Conservation (phyloP, 2,329 filamentous ascomycete genomes). For the Aspergillus cejpii region DNA sequence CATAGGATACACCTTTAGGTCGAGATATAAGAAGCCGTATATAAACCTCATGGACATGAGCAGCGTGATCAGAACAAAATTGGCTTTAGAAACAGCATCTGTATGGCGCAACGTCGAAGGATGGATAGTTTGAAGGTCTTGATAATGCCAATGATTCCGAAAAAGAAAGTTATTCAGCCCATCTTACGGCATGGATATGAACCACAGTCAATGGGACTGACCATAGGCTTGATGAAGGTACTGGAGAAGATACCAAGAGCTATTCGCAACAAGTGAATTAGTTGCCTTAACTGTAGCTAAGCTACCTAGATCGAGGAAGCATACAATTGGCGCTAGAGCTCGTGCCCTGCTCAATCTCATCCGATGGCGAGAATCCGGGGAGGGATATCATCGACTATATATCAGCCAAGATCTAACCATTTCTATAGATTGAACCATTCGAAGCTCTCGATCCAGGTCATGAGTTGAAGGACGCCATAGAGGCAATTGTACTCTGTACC, state of each 20-base stretch:
- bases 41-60: constrained; percentile 34
- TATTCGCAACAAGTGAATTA: too few relatives aligned
- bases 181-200: constrained; percentile 47
- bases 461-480: too few relatives aligned
- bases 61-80: constrained; percentile 43
- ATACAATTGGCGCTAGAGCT: too few relatives aligned
- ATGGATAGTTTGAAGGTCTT: constrained; percentile 47
- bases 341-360: not conserved
- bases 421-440: not conserved
- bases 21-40: constrained; percentile 29
- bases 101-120: constrained; percentile 44
- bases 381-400: not conserved
- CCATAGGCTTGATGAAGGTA: constrained; percentile 46
- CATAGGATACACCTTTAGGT: constrained; percentile 34
- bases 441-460: too few relatives aligned
- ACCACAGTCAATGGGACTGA: constrained; percentile 47
- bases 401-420: not conserved
- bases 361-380: not conserved
- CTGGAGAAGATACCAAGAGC: constrained; percentile 39
- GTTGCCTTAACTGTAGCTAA: too few relatives aligned
- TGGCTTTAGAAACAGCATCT: constrained; percentile 43
- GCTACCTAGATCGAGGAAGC: too few relatives aligned
- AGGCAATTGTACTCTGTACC: too few relatives aligned
- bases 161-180: constrained; percentile 46
- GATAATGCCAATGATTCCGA: constrained; percentile 41